Evolutionary conservation across 352 stramenopile genomes (phyloP).

Genomic region (Phytophthora pistaciae): DNA sequence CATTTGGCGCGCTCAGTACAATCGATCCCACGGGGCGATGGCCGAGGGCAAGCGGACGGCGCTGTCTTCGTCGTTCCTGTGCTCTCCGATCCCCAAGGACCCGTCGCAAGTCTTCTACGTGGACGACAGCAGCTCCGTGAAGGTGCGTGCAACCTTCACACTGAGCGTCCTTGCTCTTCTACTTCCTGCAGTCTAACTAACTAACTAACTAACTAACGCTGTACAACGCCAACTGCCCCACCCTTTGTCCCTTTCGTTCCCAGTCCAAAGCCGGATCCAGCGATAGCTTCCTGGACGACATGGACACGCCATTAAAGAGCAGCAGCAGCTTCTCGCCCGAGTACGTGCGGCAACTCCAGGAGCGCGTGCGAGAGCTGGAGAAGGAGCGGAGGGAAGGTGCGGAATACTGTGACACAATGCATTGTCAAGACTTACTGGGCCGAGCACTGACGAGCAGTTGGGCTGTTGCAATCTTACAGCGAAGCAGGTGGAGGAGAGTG

Average conservation of each 20-base stretch:
- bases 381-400: constrained; percentile 48
- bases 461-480: constrained; percentile 29
- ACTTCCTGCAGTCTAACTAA: neutral
- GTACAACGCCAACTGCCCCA: neutral
- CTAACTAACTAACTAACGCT: neutral
- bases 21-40: constrained; percentile 25
- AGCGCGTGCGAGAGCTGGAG: constrained; percentile 42
- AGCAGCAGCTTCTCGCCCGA: constrained; percentile 14
- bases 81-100: constrained; percentile 74
- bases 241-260: neutral
- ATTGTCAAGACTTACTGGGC: neutral
- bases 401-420: neutral
- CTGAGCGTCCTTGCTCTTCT: neutral
- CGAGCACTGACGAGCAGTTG: constrained; percentile 1
- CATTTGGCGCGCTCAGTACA: neutral
- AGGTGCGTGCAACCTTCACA: constrained; percentile 13
- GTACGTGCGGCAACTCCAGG: constrained; percentile 41
- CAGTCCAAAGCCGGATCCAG: constrained; percentile 28
- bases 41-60: constrained; percentile 41
- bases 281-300: constrained; percentile 51
- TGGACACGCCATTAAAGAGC: constrained; percentile 37
- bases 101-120: constrained; percentile 69
- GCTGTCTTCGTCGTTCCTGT: constrained; percentile 62
- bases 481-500: constrained; percentile 33
- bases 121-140: constrained; percentile 38